Evolutionary conservation across 2,329 filamentous ascomycete genomes (phyloP).

Genomic region (Arachnopeziza araneosa): DNA sequence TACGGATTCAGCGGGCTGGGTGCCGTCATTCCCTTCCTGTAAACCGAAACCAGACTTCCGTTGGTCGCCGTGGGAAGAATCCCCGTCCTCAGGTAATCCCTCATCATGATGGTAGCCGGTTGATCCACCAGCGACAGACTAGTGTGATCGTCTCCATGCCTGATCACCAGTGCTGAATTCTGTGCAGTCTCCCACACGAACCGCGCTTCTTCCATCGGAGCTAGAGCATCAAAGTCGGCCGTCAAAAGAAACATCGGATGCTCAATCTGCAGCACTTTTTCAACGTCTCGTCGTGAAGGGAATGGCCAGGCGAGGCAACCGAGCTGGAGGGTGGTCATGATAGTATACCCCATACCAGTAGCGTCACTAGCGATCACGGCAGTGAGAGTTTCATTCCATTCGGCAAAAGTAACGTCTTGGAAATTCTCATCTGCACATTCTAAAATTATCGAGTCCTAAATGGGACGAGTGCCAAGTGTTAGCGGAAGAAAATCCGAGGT

Average conservation of each 20-base stretch:
- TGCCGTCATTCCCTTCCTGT: slow-evolving; percentile 5
- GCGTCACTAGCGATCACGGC: neutral
- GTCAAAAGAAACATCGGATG: slow-evolving; percentile 4
- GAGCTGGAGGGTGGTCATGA: neutral
- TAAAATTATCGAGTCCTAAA: neutral
- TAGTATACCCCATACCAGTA: neutral
- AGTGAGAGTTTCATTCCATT: neutral
- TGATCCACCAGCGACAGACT: slow-evolving; percentile 8
- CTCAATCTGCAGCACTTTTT: neutral
- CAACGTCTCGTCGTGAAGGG: neutral
- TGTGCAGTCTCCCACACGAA: slow-evolving; percentile 4
- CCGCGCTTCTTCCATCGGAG: slow-evolving; percentile 7
- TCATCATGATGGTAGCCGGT: slow-evolving; percentile 7
- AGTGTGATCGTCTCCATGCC: slow-evolving; percentile 15
- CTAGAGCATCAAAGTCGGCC: slow-evolving; percentile 5
- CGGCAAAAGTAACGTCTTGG: neutral
- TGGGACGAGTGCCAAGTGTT: neutral
- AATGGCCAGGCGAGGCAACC: slow-evolving; percentile 11
- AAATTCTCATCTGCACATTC: neutral
- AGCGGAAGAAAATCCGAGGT: neutral
- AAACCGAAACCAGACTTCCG: slow-evolving; percentile 4
- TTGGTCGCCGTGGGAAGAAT: slow-evolving; percentile 3
- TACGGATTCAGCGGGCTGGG: slow-evolving; percentile 5
- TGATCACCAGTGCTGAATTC: slow-evolving; percentile 8
- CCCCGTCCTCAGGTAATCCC: slow-evolving; percentile 9